Percentiles rank a stretch among this genome's conserved stretches.
phyloP scores from a whole-genome alignment of 106 monocot species.

The Dendrobium chrysotoxum region DNA sequence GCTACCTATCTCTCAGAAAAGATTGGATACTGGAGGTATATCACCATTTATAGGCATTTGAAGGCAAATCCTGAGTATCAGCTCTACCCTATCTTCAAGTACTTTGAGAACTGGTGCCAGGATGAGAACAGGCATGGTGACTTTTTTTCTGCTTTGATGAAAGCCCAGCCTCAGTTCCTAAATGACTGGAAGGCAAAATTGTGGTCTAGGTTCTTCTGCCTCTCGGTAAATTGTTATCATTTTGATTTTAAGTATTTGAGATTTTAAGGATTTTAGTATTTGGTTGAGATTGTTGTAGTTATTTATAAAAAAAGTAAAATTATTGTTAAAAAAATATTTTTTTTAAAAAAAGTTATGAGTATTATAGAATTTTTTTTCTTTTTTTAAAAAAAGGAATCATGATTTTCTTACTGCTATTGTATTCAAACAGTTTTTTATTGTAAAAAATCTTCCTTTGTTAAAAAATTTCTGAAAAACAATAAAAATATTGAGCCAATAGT shows the following conservation, averaged over 20 bases:
- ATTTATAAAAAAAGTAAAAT: too few species aligned
- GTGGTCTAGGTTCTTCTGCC: constrained; percentile 96
- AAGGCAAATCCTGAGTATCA: constrained; percentile 86
- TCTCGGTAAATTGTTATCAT: constrained; percentile 52
- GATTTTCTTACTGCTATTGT: too few species aligned
- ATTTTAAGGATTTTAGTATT: too few species aligned
- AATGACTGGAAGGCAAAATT: constrained; percentile 99
- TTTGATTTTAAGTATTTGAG: background rate
- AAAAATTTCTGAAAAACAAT: too few species aligned
- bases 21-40: constrained; percentile 99
- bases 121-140: constrained; percentile 99
- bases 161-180: constrained; percentile 97
- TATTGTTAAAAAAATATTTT: too few species aligned
- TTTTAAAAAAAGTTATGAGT: too few species aligned
- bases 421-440: too few species aligned
- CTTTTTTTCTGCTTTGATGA: constrained; percentile 92
- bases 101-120: constrained; percentile 99
- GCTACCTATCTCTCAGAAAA: constrained; percentile 94
- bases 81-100: constrained; percentile 96
- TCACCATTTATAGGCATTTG: constrained; percentile 91
- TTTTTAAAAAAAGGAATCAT: too few species aligned
- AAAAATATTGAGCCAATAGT: too few species aligned
- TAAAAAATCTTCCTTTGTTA: too few species aligned
- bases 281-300: too few species aligned
- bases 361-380: too few species aligned